phyloP scores from a whole-genome alignment of 1,139 yeast species.

The Meyerozyma carpophila region DNA sequence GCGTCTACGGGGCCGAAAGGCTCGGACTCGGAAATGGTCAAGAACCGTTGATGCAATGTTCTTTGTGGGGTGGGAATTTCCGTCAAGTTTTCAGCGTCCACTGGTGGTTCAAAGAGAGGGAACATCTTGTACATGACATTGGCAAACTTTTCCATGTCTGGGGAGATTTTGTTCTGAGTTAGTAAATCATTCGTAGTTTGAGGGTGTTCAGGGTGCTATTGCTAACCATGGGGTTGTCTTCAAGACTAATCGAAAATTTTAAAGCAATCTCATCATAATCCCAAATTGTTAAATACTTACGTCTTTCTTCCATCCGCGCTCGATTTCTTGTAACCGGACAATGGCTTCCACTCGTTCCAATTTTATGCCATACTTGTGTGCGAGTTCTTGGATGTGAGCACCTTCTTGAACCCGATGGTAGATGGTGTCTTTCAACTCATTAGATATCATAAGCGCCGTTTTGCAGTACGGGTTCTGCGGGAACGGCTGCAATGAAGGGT shows the following conservation, averaged over 20 bases:
- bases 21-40: slow-evolving; percentile 88
- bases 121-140: slow-evolving; percentile 70
- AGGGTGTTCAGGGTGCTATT: slow-evolving; percentile 17
- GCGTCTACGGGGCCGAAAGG: slow-evolving; percentile 98
- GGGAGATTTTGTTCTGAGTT: slow-evolving; percentile 41
- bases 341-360: slow-evolving; percentile 86
- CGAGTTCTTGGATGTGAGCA: slow-evolving; percentile 63
- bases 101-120: slow-evolving; percentile 55
- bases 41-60: slow-evolving; percentile 76
- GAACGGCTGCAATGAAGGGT: slow-evolving; percentile 61
- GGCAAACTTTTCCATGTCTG: slow-evolving; percentile 54
- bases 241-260: slow-evolving; percentile 69
- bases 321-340: slow-evolving; percentile 59
- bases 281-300: slow-evolving; percentile 41
- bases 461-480: slow-evolving; percentile 67
- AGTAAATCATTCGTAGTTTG: slow-evolving; percentile 15
- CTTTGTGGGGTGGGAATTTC: slow-evolving; percentile 91
- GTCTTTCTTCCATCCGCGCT: slow-evolving; percentile 51
- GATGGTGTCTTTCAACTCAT: slow-evolving; percentile 55
- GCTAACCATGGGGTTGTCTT: slow-evolving; percentile 66
- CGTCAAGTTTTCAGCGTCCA: slow-evolving; percentile 65
- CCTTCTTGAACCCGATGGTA: slow-evolving; percentile 51
- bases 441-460: slow-evolving; percentile 59
- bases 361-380: slow-evolving; percentile 74
- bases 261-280: slow-evolving; percentile 42